Evolutionary conservation across 2,329 filamentous ascomycete species (phyloP).

Genomic region (Fusarium sp.): DNA sequence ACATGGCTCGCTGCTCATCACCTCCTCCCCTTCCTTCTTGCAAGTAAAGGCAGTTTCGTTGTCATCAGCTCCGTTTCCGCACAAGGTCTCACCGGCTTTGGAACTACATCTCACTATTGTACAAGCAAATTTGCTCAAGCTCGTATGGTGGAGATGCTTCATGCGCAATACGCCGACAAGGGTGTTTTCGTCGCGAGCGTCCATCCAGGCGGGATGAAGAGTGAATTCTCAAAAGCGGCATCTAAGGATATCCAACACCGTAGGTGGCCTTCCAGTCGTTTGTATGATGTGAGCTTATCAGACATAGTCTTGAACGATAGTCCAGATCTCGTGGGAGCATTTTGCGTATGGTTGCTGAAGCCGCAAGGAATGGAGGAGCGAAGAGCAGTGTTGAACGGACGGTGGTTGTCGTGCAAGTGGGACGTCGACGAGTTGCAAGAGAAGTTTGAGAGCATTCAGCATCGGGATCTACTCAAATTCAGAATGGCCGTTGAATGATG

Average conservation of each 20-base stretch:
- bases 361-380: not conserved
- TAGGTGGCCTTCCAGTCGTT: not conserved
- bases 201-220: slow-evolving; percentile 8
- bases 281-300: not conserved
- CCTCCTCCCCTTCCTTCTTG: not conserved
- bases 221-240: not conserved
- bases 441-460: not conserved
- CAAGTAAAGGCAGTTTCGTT: not conserved
- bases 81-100: not conserved
- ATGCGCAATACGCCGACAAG: not conserved
- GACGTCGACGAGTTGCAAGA: not conserved
- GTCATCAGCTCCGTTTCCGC: slow-evolving; percentile 9
- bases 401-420: slow-evolving; percentile 17
- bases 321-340: slow-evolving; percentile 3
- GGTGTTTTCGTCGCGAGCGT: not conserved
- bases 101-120: slow-evolving; percentile 15
- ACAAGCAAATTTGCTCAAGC: slow-evolving; percentile 10
- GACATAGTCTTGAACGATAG: not conserved
- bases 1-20: slow-evolving; percentile 13
- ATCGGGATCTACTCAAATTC: not conserved
- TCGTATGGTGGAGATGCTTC: not conserved
- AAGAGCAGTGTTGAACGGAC: not conserved
- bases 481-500: not conserved
- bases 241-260: slow-evolving; percentile 1
- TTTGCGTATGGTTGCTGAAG: not conserved